Evolutionary conservation across 2,329 filamentous ascomycete species (phyloP), one percentile per base, ranked within the genome.

Genomic region (Penicillium sp.): DNA sequence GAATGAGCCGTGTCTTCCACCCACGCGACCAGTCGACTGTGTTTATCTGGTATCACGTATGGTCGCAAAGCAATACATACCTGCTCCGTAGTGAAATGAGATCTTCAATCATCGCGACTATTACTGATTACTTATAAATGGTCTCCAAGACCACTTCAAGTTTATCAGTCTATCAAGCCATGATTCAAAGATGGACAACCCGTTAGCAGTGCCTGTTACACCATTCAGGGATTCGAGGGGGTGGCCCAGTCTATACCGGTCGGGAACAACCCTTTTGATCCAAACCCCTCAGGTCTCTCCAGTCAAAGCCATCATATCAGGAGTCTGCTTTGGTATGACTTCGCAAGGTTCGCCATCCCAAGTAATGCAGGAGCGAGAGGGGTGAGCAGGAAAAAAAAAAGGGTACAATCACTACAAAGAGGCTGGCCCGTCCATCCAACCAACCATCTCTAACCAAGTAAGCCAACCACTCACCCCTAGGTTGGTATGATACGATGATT

Each of bases 1-100:
- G 46, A 35, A 48, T 30, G 46, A 51, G 46, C 46, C 22, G 46
- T 33, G 19, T 33, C 28, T 33, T 46, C n/a, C 35, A 3, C 43
- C 49, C 54, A 59, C 57, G 54, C 56, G 59, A 64, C 56, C 55
- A 37, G n/a, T 19, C 25, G 33, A 14, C 58, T 46, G 33, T 45
- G 35, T 55, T 40, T 51, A 13, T 35, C 28, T 35, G 28, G 28
- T 30, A 10, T 10, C n/a, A 30, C 6, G 5, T 11, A 6, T 28
- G 16, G n/a, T 26, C 25, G n/a, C 45, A 48, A 48, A 48, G 26
- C 14, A 1, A 48, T 22, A 22, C 19, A 22, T 22, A 22, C 19
- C 19, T 22, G 19, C 19, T 22, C 19, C 19, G 19, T 22, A 22
- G 19, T 22, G 19, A 1, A 22, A 22, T 22, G 19, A 22, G 19